phyloP scores from a whole-genome alignment of 140 eudicot genomes.

The Erigeron philadelphicus region DNA sequence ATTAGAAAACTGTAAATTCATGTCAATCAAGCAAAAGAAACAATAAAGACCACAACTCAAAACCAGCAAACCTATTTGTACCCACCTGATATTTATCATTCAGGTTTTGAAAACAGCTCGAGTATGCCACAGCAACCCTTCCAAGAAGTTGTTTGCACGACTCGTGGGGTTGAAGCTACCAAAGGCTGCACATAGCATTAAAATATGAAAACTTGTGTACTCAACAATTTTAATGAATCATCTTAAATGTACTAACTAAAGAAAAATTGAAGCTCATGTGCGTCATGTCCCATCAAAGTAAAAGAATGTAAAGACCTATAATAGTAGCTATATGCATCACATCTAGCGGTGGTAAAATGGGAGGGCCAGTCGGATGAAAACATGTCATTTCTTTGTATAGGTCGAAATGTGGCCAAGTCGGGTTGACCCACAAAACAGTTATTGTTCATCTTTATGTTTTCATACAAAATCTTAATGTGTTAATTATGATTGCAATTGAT shows the following conservation, averaged over 20 bases:
- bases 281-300: too few relatives aligned
- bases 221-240: background rate
- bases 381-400: too few relatives aligned
- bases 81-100: conserved; percentile 31
- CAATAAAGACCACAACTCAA: background rate
- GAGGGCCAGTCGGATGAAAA: too few relatives aligned
- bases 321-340: too few relatives aligned
- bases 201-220: background rate
- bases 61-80: background rate
- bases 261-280: too few relatives aligned
- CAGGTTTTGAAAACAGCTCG: conserved; percentile 51
- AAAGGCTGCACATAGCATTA: conserved; percentile 37
- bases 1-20: background rate
- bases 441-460: too few relatives aligned
- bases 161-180: conserved; percentile 30
- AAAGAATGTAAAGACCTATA: too few relatives aligned
- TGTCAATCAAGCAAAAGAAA: background rate
- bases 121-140: conserved; percentile 71
- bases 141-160: conserved; percentile 49
- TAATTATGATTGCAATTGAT: too few relatives aligned
- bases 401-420: too few relatives aligned
- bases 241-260: background rate
- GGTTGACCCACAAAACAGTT: too few relatives aligned
- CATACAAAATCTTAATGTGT: too few relatives aligned
- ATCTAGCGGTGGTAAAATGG: too few relatives aligned